Percentiles rank a stretch among this genome's conserved stretches.
These are phyloP conservation scores for Inosperma sp. DNA, from an alignment of 768 basidiomycete genomes.

Conservation along the genomic window DNA sequence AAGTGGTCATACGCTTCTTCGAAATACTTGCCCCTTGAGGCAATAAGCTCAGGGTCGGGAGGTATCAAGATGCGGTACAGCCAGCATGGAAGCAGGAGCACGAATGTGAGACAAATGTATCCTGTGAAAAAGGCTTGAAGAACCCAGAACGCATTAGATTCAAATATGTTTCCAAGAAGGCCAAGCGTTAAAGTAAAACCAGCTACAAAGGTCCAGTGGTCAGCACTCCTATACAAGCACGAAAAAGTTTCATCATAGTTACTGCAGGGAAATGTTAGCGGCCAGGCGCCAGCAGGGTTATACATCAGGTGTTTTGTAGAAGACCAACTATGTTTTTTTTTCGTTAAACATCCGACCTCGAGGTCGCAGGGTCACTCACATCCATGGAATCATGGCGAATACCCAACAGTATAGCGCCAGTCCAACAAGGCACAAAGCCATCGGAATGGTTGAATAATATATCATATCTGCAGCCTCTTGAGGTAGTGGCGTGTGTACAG, in stretches of 20 bases:
- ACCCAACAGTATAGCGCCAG: conserved; percentile 5
- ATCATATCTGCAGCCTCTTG: conserved; percentile 7
- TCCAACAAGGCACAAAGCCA: not conserved
- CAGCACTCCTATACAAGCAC: not conserved
- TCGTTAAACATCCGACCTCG: not conserved
- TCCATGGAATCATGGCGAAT: conserved; percentile 2
- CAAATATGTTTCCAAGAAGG: conserved; percentile 2
- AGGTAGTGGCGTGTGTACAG: not conserved
- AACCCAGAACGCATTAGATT: not conserved
- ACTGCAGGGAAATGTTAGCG: conserved; percentile 6
- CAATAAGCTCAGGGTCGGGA: not conserved
- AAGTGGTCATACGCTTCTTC: conserved; percentile 7
- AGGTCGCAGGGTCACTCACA: not conserved
- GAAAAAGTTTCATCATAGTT: not conserved
- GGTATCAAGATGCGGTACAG: not conserved
- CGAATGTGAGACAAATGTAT: not conserved
- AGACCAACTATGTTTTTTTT: not conserved
- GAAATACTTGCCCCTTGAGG: not conserved
- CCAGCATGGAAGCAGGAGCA: conserved; percentile 1
- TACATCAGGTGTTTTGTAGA: conserved; percentile 7
- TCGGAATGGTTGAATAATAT: conserved; percentile 3
- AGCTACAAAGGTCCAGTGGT: not conserved
- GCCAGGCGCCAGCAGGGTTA: conserved; percentile 7
- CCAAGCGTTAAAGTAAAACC: not conserved
- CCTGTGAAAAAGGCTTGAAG: conserved; percentile 2